phyloP scores from a whole-genome alignment of 176 grass and related monocot species.

The Neostapfia colusana region DNA sequence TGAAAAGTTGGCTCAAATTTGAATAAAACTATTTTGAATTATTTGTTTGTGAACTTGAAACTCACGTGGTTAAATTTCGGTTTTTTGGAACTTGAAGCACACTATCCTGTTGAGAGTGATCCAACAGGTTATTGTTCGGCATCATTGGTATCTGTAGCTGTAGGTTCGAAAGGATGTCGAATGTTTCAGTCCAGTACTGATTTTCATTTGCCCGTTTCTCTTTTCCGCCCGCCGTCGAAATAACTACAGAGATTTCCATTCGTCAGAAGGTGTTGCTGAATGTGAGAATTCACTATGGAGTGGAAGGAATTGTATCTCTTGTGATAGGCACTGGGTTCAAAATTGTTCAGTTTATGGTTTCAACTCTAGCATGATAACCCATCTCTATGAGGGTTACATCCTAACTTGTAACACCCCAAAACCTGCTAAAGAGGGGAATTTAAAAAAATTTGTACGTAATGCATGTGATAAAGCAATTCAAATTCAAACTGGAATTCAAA shows the following conservation, averaged over 20 bases:
- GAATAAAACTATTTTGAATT: too few relatives aligned
- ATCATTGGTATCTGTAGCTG: not conserved
- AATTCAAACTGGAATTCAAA: too few relatives aligned
- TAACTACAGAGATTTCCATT: not conserved
- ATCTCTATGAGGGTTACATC: constrained; percentile 2
- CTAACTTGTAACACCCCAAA: too few relatives aligned
- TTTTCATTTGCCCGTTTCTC: not conserved
- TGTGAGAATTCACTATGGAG: not conserved
- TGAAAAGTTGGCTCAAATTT: not conserved
- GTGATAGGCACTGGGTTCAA: not conserved
- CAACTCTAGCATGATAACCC: not conserved
- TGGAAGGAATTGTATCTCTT: not conserved
- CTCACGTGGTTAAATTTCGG: not conserved
- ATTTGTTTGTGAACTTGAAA: not conserved
- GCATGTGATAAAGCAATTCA: too few relatives aligned
- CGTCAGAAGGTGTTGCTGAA: not conserved
- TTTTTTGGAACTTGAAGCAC: not conserved
- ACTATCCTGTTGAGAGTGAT: too few relatives aligned
- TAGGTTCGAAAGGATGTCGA: not conserved
- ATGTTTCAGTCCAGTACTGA: not conserved
- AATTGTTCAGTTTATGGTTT: not conserved
- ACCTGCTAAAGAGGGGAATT: too few relatives aligned
- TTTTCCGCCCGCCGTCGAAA: not conserved
- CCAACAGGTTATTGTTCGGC: not conserved
- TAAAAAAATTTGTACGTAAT: too few relatives aligned